Conservation (phyloP, 164 flowering plant genomes). For the Akebia trifoliata region DNA sequence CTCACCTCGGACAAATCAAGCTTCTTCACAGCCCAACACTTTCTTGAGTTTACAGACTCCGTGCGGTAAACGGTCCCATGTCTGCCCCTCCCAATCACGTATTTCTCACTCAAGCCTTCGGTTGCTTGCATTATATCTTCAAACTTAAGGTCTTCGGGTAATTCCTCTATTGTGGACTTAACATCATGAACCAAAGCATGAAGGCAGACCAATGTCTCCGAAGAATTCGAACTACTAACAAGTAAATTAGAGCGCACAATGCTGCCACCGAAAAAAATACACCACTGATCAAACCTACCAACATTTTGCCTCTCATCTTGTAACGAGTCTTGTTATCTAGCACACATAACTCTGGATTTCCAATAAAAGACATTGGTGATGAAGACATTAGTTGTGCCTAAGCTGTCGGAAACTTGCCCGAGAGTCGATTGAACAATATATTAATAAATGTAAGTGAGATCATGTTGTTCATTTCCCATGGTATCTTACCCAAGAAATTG, state of each 20-base stretch:
- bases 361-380: conserved; percentile 6
- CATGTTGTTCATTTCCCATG: conserved; percentile 17
- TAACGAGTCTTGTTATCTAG: not conserved
- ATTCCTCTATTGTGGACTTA: conserved; percentile 19
- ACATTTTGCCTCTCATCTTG: not conserved
- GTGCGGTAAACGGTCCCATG: conserved; percentile 29
- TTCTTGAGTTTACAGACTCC: conserved; percentile 16
- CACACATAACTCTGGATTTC: conserved; percentile 3
- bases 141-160: conserved; percentile 25
- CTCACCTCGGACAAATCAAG: conserved; percentile 20
- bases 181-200: conserved; percentile 9
- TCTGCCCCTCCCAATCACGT: conserved; percentile 27
- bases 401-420: no score
- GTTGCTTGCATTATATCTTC: conserved; percentile 31
- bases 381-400: conserved; percentile 6
- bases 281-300: not conserved
- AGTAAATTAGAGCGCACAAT: no score
- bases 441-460: conserved; percentile 15
- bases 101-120: conserved; percentile 28
- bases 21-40: conserved; percentile 31
- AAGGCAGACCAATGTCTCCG: not conserved
- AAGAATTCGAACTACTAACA: no score
- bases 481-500: conserved; percentile 21
- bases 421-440: conserved; percentile 9
- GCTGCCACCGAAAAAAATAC: not conserved